These are phyloP conservation scores for Aspergillus coremiiformis DNA, from an alignment of 495 filamentous ascomycete genomes.

Conservation along the genomic window DNA sequence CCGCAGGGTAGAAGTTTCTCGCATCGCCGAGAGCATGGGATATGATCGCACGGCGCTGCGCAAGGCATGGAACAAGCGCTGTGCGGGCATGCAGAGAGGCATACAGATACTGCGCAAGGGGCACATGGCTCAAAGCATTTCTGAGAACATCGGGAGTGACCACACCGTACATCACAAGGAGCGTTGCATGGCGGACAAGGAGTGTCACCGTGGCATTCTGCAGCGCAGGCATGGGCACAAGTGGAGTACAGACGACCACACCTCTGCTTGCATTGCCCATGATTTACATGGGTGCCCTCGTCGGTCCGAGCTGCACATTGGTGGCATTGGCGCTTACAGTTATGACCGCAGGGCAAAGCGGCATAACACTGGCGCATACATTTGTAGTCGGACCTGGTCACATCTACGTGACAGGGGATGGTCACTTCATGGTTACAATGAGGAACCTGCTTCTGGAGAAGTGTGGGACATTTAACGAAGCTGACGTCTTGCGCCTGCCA, in stretches of 20 bases:
- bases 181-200: constrained; percentile 48
- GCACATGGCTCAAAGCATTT: constrained; percentile 56
- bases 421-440: constrained; percentile 48
- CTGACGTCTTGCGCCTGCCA: constrained; percentile 39
- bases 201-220: constrained; percentile 46
- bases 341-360: constrained; percentile 52
- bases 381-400: constrained; percentile 22
- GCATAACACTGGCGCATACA: constrained; percentile 44
- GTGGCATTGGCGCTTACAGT: constrained; percentile 46
- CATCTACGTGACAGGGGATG: constrained; percentile 44
- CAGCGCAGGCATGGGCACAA: constrained; percentile 51
- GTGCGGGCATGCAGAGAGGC: constrained; percentile 53
- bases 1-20: constrained; percentile 50
- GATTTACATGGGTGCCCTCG: constrained; percentile 26
- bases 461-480: constrained; percentile 28
- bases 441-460: constrained; percentile 38
- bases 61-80: constrained; percentile 55
- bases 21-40: constrained; percentile 64
- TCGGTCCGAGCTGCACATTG: constrained; percentile 35
- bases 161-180: constrained; percentile 55
- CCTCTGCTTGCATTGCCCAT: constrained; percentile 42
- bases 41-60: constrained; percentile 51
- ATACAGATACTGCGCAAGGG: constrained; percentile 53
- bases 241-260: constrained; percentile 50
- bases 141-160: constrained; percentile 52